Evolutionary conservation across 2,329 filamentous ascomycete genomes (phyloP), one percentile per base, ranked within the genome.

Genomic region (Arthrobotrys musiformis): DNA sequence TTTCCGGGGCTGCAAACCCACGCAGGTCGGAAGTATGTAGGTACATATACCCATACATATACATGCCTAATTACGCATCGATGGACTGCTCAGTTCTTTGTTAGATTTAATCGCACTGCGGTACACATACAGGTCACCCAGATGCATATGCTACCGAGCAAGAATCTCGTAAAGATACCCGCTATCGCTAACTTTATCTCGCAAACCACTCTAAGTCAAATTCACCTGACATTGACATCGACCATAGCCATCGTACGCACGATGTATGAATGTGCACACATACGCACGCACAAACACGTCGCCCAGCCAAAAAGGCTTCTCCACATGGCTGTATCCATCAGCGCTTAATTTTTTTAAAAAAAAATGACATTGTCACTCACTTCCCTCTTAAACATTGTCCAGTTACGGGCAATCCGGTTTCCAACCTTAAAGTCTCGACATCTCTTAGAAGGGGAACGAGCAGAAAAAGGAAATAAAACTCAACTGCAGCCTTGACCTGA

Each of bases 321-420:
- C 54, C 54, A 58, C 54, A 58, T 58, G 54, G 54, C 54, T 58
- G 54, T 33, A 58, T 40, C 54, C 54, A 58, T 58, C 54, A 33
- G 54, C 54, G 54, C 54, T 58, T 58, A 58, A 58, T 40, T 58
- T 58, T 58, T n/a, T n/a, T n/a, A n/a, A 58, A 58, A 30, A 54
- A 35, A 46, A 24, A 35, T 13, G 28, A 26, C 26, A 22, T 22
- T 6, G 13, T 52, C 26, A 52, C 17, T 24, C 48, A 13, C 2
- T 15, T 52, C 15, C 48, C 48, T 8, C 50, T 56, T 30, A 56
- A 4, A 19, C 33, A 40, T 58, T 33, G 54, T 58, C 54, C 33
- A 17, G 33, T 58, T 33, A 58, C 33, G 40, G 40, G 40, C 54
- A 58, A 58, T 58, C 33, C 54, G 33, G 40, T 58, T 15, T 40